Evolutionary conservation across 2,329 filamentous ascomycete species (phyloP).

Genomic region (Lasiodiplodia gonubiensis): DNA sequence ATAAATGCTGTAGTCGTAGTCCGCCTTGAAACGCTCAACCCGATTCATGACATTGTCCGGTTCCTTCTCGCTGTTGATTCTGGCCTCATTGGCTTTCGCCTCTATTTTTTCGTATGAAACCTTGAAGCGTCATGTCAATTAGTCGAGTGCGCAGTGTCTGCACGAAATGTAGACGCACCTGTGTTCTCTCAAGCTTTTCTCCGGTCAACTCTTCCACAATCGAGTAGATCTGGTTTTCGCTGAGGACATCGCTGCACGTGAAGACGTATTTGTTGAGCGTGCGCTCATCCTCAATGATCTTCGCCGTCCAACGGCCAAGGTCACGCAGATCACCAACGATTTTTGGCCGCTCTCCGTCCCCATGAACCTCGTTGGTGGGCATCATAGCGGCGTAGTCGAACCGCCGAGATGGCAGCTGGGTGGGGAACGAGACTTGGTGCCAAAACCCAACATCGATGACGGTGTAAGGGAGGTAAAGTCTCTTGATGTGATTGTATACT

Average conservation of each 20-base stretch:
- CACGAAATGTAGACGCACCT: neutral
- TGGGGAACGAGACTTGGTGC: constrained; percentile 58
- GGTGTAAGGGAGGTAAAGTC: constrained; percentile 62
- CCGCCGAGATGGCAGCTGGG: constrained; percentile 50
- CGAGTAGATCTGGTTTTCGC: constrained; percentile 54
- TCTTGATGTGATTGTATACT: constrained; percentile 40
- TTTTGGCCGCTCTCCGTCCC: constrained; percentile 48
- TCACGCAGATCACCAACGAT: constrained; percentile 59
- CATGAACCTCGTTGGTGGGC: neutral
- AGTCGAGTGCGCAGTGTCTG: neutral
- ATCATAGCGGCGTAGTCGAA: constrained; percentile 40
- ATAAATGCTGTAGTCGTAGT: constrained; percentile 37
- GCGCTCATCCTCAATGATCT: constrained; percentile 58
- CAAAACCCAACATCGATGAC: constrained; percentile 65
- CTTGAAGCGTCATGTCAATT: neutral
- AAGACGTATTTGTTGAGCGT: constrained; percentile 62
- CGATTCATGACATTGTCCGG: neutral
- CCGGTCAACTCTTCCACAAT: constrained; percentile 56
- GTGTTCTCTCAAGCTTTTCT: constrained; percentile 43
- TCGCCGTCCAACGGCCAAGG: constrained; percentile 58
- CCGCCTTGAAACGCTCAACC: neutral
- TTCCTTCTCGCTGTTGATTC: neutral
- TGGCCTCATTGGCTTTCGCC: neutral
- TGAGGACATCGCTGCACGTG: constrained; percentile 54
- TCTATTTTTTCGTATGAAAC: neutral